These are phyloP conservation scores for Pontederia paniculata DNA, from an alignment of 176 grass and related monocot genomes.

Conservation along the genomic window DNA sequence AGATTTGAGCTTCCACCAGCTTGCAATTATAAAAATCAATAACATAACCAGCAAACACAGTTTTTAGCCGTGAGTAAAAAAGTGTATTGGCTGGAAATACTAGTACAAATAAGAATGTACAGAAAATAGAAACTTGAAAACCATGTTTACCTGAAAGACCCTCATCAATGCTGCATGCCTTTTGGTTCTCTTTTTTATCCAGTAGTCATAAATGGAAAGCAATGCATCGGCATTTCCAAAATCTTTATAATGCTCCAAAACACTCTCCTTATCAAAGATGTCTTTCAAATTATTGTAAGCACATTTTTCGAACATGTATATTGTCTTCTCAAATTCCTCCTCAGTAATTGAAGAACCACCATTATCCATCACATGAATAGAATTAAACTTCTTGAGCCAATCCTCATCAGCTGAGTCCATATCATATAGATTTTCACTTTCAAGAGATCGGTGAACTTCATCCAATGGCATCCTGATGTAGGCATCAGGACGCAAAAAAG, in stretches of 20 bases:
- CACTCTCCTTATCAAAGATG: conserved; percentile 27
- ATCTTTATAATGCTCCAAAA: conserved; percentile 35
- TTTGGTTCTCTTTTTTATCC: conserved; percentile 54
- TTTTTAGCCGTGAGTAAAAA: too few relatives aligned
- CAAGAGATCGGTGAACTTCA: conserved; percentile 59
- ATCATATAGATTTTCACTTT: conserved; percentile 43
- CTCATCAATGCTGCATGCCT: conserved; percentile 42
- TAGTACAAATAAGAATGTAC: neutral
- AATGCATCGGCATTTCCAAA: conserved; percentile 41
- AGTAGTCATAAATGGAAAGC: conserved; percentile 46
- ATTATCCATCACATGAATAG: conserved; percentile 8
- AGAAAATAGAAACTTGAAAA: conserved; percentile 3
- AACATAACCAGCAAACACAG: too few relatives aligned
- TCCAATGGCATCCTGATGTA: conserved; percentile 52
- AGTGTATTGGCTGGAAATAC: neutral
- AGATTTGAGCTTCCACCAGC: too few relatives aligned
- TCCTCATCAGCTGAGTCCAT: conserved; percentile 79
- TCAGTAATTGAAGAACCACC: conserved; percentile 24
- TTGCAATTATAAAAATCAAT: too few relatives aligned
- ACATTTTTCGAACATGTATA: conserved; percentile 69
- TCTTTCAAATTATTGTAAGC: conserved; percentile 47
- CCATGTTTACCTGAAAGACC: conserved; percentile 66
- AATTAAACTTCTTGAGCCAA: conserved; percentile 45
- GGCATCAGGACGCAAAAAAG: conserved; percentile 48
- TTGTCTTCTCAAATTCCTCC: conserved; percentile 61